These are phyloP conservation scores for Boletus putidus DNA, from an alignment of 1,284 basidiomycete genomes.

Conservation along the genomic window DNA sequence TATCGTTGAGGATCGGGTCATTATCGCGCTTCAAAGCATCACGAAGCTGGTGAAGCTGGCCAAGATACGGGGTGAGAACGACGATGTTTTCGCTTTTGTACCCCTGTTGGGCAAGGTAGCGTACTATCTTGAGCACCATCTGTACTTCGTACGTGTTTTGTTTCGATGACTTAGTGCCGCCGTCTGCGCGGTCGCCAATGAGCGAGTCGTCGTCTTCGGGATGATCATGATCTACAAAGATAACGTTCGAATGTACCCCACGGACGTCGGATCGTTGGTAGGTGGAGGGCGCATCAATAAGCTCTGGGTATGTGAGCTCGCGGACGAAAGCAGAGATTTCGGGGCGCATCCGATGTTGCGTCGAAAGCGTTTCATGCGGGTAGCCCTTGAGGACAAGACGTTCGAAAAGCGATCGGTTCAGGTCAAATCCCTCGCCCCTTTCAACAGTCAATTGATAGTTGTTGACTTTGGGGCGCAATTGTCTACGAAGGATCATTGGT, in stretches of 20 bases:
- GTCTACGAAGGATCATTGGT: slow-evolving; percentile 40
- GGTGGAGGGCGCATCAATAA: slow-evolving; percentile 53
- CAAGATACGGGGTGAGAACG: slow-evolving; percentile 65
- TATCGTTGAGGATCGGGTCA: slow-evolving; percentile 60
- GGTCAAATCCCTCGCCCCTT: slow-evolving; percentile 60
- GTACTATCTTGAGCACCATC: slow-evolving; percentile 64
- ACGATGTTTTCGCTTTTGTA: slow-evolving; percentile 59
- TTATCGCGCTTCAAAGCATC: slow-evolving; percentile 46
- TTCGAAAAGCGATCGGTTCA: slow-evolving; percentile 66
- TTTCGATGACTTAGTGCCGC: slow-evolving; percentile 52
- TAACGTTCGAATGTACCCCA: slow-evolving; percentile 54
- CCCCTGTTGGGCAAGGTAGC: slow-evolving; percentile 63
- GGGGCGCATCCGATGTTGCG: slow-evolving; percentile 68
- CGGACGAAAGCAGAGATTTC: slow-evolving; percentile 62
- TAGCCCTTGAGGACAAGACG: slow-evolving; percentile 58
- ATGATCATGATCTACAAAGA: slow-evolving; percentile 57
- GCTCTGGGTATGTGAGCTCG: slow-evolving; percentile 60
- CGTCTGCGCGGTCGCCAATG: slow-evolving; percentile 46
- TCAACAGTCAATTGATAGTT: slow-evolving; percentile 62
- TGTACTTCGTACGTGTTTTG: slow-evolving; percentile 55
- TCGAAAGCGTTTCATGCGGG: slow-evolving; percentile 53
- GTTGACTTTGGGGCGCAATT: slow-evolving; percentile 68
- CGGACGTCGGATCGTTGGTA: slow-evolving; percentile 47
- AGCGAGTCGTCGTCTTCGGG: slow-evolving; percentile 50
- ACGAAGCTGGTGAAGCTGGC: slow-evolving; percentile 54